A percentile compares a stretch with the other conserved stretches of the same genome.
phyloP scores from a whole-genome alignment of 352 stramenopile species.

The Globisporangium irregulare region DNA sequence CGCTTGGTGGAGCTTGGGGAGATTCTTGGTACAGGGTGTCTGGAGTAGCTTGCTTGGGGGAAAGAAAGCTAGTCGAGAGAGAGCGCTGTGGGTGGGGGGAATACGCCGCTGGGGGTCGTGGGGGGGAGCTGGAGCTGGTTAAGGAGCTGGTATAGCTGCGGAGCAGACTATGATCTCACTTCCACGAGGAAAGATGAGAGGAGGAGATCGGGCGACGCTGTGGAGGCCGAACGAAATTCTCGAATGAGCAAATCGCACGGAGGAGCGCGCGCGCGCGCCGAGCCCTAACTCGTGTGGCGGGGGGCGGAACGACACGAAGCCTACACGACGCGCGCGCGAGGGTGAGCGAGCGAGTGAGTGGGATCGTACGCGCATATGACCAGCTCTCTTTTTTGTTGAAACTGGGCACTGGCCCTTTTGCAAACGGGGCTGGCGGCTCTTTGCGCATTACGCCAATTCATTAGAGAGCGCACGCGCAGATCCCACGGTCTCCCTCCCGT shows the following conservation, averaged over 20 bases:
- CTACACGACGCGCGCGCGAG: too few species aligned
- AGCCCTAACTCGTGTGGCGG: not conserved
- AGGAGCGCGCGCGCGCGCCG: slow-evolving; percentile 1
- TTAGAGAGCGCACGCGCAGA: slow-evolving; percentile 1
- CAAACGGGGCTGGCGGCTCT: not conserved
- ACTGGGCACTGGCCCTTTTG: slow-evolving; percentile 10
- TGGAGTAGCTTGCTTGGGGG: not conserved
- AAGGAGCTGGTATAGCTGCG: slow-evolving; percentile 21
- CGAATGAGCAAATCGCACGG: slow-evolving; percentile 23
- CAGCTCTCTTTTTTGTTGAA: slow-evolving; percentile 6
- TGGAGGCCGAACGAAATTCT: slow-evolving; percentile 50
- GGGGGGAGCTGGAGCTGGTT: slow-evolving; percentile 9
- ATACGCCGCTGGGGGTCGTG: slow-evolving; percentile 31
- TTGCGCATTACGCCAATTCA: not conserved
- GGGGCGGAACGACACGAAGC: too few species aligned
- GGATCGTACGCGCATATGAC: not conserved
- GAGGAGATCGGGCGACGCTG: slow-evolving; percentile 27
- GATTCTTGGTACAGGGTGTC: slow-evolving; percentile 18
- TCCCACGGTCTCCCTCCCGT: slow-evolving; percentile 5
- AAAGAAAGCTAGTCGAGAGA: slow-evolving; percentile 3
- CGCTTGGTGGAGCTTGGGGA: slow-evolving; percentile 2
- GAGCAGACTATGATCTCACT: slow-evolving; percentile 32
- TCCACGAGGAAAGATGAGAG: slow-evolving; percentile 29
- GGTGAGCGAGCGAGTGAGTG: too few species aligned
- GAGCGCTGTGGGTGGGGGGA: slow-evolving; percentile 15